Evolutionary conservation across 2,329 filamentous ascomycete genomes (phyloP), one percentile per base, ranked within the genome.

Genomic region (Diaporthe sp.): DNA sequence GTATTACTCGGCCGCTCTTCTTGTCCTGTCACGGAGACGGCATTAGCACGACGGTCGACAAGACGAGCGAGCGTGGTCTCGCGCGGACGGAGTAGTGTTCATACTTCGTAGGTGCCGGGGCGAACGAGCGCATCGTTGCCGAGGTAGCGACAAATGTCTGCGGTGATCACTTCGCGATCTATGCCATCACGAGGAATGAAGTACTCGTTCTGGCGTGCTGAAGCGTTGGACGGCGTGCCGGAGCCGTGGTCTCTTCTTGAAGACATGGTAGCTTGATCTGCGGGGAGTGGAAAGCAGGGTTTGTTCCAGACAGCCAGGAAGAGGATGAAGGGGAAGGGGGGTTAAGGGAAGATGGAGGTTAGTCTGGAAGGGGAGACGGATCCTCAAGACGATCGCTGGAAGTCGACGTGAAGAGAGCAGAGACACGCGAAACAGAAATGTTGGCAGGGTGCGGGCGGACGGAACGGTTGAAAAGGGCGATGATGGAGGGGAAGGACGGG

Each of bases 101-200:
- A 79, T 89, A 94, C 93, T 89, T 94, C 91, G 84, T 94, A 93
- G 79, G 89, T 91, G 80, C 92, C 92, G 75, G 93, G 93, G 81
- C 92, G 92, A 81, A 94, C 93, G 80, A 94, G 89, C 78, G 94
- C 94, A 87, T 96, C 94, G 83, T 94, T 94, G 80, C 94, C 94
- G 78, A 96, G 89, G 82, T 95, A 96, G 81, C 93, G 93, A 86
- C 94, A 95, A 78, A 96, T 94, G 82, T 96, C 94, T 81, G 93
- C 92, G 77, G 94, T 94, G 84, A 96, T 95, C 80, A 96, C 94
- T 84, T 96, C 93, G 79, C 93, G 92, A 82, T 94, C 93, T 83
- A 96, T 96, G 81, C 94, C 93, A 83, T 95, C 92, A 80, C 92
- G 91, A 59, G 93, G 92, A 72, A 95, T 91, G 83, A 95, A 95